These are phyloP conservation scores for Trichomonas tenax DNA, from an alignment of 208 protist species.

Conservation along the genomic window DNA sequence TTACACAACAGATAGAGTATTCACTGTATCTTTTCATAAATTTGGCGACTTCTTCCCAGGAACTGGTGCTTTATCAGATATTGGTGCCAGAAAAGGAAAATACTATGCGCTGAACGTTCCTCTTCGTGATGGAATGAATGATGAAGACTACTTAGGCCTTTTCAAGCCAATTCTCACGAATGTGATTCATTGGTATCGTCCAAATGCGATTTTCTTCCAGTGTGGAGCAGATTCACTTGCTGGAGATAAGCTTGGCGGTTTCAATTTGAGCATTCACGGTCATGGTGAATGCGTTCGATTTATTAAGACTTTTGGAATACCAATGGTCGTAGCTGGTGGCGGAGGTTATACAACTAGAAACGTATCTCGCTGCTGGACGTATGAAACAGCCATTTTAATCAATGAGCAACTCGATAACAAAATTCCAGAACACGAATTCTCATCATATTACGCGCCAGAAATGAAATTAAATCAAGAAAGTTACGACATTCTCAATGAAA, in stretches of 20 bases:
- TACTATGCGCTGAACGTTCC: slow-evolving; percentile 64
- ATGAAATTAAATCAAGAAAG: neutral
- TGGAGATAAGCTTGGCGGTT: slow-evolving; percentile 84
- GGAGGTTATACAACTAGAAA: slow-evolving; percentile 18
- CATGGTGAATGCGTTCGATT: slow-evolving; percentile 71
- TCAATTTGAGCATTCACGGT: slow-evolving; percentile 70
- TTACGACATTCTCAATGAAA: neutral
- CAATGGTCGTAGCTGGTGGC: slow-evolving; percentile 2
- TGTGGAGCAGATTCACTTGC: slow-evolving; percentile 92
- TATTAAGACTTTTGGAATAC: slow-evolving; percentile 3
- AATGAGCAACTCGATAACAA: neutral
- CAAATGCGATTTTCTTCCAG: slow-evolving; percentile 88
- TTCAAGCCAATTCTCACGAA: slow-evolving; percentile 74
- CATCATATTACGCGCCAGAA: slow-evolving; percentile 26
- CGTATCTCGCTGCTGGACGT: slow-evolving; percentile 16
- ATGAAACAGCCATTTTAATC: slow-evolving; percentile 13
- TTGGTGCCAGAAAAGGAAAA: slow-evolving; percentile 55
- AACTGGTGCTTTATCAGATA: slow-evolving; percentile 52
- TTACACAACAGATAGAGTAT: slow-evolving; percentile 89
- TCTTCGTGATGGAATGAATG: slow-evolving; percentile 57
- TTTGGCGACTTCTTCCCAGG: slow-evolving; percentile 74
- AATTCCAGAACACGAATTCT: neutral
- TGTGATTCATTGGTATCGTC: slow-evolving; percentile 76
- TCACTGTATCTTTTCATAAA: slow-evolving; percentile 97
- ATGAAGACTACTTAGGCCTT: slow-evolving; percentile 61